phyloP scores from a whole-genome alignment of 2,329 filamentous ascomycete genomes.

The Trichoderma koningiopsis region DNA sequence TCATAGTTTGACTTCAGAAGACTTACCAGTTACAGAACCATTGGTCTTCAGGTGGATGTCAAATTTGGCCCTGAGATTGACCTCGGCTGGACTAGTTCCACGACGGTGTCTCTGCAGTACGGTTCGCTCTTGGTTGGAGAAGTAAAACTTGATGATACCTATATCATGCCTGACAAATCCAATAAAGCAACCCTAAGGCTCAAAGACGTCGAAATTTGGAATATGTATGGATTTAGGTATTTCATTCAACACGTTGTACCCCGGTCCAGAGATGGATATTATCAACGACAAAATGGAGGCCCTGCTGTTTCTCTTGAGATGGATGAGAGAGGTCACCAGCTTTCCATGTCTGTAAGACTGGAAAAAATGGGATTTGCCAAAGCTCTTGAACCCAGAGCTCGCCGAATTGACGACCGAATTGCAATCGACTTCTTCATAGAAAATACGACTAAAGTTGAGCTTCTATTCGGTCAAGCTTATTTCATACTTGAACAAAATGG shows the following conservation, averaged over 20 bases:
- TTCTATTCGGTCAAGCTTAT: slow-evolving; percentile 36
- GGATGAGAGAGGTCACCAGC: slow-evolving; percentile 32
- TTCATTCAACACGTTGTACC: slow-evolving; percentile 38
- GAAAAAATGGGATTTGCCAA: slow-evolving; percentile 34
- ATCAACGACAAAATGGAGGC: slow-evolving; percentile 35
- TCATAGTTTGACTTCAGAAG: background rate
- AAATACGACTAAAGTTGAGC: slow-evolving; percentile 39
- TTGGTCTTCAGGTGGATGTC: slow-evolving; percentile 37
- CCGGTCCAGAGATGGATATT: slow-evolving; percentile 33
- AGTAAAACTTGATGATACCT: slow-evolving; percentile 36
- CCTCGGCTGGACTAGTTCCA: slow-evolving; percentile 36
- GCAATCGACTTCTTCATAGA: slow-evolving; percentile 32
- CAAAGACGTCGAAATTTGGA: slow-evolving; percentile 35
- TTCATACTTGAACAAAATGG: slow-evolving; percentile 39
- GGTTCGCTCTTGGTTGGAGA: slow-evolving; percentile 36
- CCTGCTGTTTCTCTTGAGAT: slow-evolving; percentile 34
- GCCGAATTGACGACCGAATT: slow-evolving; percentile 28
- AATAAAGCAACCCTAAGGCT: slow-evolving; percentile 33
- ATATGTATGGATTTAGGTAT: slow-evolving; percentile 35
- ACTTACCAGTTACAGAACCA: slow-evolving; percentile 35
- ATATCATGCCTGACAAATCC: slow-evolving; percentile 34
- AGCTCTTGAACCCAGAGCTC: slow-evolving; percentile 31
- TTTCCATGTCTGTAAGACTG: slow-evolving; percentile 35
- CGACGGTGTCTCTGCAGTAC: slow-evolving; percentile 37
- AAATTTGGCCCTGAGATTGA: slow-evolving; percentile 36